A percentile compares a stretch with the other conserved stretches of the same genome.
These are phyloP conservation scores for Pleurotus tuber-regium DNA, from an alignment of 768 basidiomycete species.

Conservation along the genomic window DNA sequence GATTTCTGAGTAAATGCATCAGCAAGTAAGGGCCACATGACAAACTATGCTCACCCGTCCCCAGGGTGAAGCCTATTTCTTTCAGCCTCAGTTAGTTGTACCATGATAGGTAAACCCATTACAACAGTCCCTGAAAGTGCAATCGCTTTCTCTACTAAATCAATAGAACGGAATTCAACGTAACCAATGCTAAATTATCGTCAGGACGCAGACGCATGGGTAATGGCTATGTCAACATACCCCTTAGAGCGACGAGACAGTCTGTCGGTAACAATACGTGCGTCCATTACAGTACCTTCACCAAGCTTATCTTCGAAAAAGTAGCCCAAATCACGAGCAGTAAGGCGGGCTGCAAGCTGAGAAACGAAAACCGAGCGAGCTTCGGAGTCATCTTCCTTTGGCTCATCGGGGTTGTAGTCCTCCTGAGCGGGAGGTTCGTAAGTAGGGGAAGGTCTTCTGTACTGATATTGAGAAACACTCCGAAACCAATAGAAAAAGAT, in stretches of 20 bases:
- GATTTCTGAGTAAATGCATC: slow-evolving; percentile 46
- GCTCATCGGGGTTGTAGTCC: slow-evolving; percentile 80
- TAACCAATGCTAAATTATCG: slow-evolving; percentile 79
- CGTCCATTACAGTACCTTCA: slow-evolving; percentile 91
- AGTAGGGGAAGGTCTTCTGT: slow-evolving; percentile 69
- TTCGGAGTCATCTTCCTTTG: slow-evolving; percentile 95
- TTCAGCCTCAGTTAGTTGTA: slow-evolving; percentile 96
- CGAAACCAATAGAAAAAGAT: slow-evolving; percentile 10
- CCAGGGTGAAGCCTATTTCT: slow-evolving; percentile 87
- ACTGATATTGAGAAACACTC: slow-evolving; percentile 11
- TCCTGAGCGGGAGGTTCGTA: slow-evolving; percentile 69
- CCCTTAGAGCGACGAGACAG: slow-evolving; percentile 97
- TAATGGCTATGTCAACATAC: slow-evolving; percentile 41
- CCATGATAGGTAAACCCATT: slow-evolving; percentile 96
- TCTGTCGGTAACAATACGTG: slow-evolving; percentile 93
- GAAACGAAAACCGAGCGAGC: slow-evolving; percentile 98
- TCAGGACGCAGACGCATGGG: slow-evolving; percentile 1
- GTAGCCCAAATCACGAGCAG: slow-evolving; percentile 94
- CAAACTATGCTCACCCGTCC: slow-evolving; percentile 60
- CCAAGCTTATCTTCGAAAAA: slow-evolving; percentile 99
- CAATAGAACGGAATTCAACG: slow-evolving; percentile 91
- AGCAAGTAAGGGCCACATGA: background rate
- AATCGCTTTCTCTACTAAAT: slow-evolving; percentile 89
- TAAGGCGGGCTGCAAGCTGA: slow-evolving; percentile 95
- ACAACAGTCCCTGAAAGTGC: slow-evolving; percentile 91